Evolutionary conservation across 495 filamentous ascomycete genomes (phyloP), one percentile per base, ranked within the genome.

Genomic region (Penicillium tannophilum): DNA sequence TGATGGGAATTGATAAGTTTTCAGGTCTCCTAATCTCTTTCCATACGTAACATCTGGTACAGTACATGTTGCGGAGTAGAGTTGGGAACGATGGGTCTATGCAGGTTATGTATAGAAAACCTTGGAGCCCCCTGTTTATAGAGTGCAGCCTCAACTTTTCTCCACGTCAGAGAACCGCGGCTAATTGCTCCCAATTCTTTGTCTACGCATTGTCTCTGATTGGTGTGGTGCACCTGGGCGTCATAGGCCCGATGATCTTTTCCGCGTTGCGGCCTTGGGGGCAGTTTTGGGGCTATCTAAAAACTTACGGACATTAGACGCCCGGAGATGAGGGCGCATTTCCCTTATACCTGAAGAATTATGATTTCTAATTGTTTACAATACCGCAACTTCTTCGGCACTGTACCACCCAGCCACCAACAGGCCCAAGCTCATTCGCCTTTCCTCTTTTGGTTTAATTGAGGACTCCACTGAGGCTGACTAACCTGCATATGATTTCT

Each of bases 401-500:
- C 39, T 54, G 52, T 54, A 54, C 33, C 24, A 54, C 52, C 20
- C 36, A 54, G 36, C 52, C 52, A 43, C 52, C 53, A 55, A 36
- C n/a, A 55, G 53, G 53, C 16, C 53, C 53, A 55, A 55, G 53
- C 49, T 59, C 49, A 39, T 14, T 46, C 48, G 19, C 17, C 45
- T 39, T 56, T 41, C 45, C 28, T n/a, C 49, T 36, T 41, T 44
- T 17, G 23, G 41, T 46, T 31, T 17, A 49, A 28, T 42, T 51
- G 20, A 9, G n/a, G 51, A 26, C 60, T 52, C 51, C 55, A 47
- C 52, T 12, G 23, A 33, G 49, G 56, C 56, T 63, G 53, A 63
- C 56, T 60, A 63, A 63, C 17, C 48, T 54, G 54, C 53, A 60
- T 46, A 41, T 41, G 39, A 44, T 43, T 50, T 44, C 41, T 52